These are phyloP conservation scores for Heracleum sosnowskyi DNA, from an alignment of 129 eudicot genomes.

Conservation along the genomic window DNA sequence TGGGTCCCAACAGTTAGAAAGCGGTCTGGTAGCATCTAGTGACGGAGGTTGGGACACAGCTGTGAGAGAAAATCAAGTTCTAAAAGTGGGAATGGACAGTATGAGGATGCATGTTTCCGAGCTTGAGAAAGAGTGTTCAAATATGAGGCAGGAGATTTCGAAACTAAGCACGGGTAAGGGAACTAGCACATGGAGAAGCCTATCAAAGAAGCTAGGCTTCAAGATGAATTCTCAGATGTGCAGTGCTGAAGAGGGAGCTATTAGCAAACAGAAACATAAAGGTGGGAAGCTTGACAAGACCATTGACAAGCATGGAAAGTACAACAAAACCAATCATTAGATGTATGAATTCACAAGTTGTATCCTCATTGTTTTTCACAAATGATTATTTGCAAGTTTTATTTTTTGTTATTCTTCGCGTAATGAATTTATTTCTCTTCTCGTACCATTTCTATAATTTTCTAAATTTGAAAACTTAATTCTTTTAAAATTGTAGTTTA, in stretches of 20 bases:
- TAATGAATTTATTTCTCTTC: too few species aligned
- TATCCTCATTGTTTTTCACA: too few species aligned
- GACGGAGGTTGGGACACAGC: constrained; percentile 82
- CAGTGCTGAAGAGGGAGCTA: constrained; percentile 91
- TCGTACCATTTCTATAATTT: too few species aligned
- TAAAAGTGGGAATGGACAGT: constrained; percentile 91
- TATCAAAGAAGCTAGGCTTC: constrained; percentile 80
- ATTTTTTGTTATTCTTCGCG: too few species aligned
- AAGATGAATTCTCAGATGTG: constrained; percentile 87
- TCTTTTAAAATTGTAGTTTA: too few species aligned
- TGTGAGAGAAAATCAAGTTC: constrained; percentile 81
- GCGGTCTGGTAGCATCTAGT: constrained; percentile 46
- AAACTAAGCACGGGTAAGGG: constrained; percentile 55
- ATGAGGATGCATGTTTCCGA: constrained; percentile 91
- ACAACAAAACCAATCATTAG: constrained; percentile 28
- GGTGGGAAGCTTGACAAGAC: constrained; percentile 52
- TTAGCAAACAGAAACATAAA: constrained; percentile 55
- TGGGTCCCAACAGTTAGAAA: constrained; percentile 69
- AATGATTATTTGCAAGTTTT: too few species aligned
- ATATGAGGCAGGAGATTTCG: constrained; percentile 78
- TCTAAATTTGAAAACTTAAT: too few species aligned
- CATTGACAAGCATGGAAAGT: constrained; percentile 47
- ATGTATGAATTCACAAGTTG: too few species aligned
- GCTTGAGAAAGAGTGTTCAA: constrained; percentile 92
- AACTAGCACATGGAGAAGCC: constrained; percentile 43